Percentiles rank a stretch among this genome's conserved stretches.
Conservation (phyloP, 2,329 filamentous ascomycete species). For the Pseudocercospora pini-densiflorae region DNA sequence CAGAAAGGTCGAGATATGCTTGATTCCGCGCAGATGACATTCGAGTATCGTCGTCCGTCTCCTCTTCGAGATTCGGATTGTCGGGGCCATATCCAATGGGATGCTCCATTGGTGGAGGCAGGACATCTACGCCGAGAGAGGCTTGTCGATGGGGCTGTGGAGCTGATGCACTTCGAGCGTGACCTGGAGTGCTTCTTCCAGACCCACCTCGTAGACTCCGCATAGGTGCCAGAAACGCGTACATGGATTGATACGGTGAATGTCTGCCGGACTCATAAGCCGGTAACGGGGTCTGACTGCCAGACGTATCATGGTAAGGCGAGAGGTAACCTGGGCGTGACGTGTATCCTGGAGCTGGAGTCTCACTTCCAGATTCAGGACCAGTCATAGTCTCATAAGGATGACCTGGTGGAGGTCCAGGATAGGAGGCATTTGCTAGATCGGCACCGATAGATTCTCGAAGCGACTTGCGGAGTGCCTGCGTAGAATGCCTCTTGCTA, state of each 20-base stretch:
- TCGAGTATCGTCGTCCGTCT: not conserved
- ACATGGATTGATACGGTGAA: slow-evolving; percentile 21
- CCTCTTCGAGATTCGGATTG: slow-evolving; percentile 2
- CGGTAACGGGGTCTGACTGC: slow-evolving; percentile 24
- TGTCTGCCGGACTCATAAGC: slow-evolving; percentile 20
- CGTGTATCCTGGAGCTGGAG: slow-evolving; percentile 29
- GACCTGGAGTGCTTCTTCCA: slow-evolving; percentile 8
- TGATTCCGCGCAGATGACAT: not conserved
- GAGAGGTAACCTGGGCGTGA: slow-evolving; percentile 13
- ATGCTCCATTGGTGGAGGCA: slow-evolving; percentile 11
- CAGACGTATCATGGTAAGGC: slow-evolving; percentile 17
- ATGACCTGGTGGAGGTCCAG: slow-evolving; percentile 15
- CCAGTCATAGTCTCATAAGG: slow-evolving; percentile 3
- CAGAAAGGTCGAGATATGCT: slow-evolving; percentile 22
- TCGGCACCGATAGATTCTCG: slow-evolving; percentile 23
- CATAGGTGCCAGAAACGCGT: slow-evolving; percentile 11
- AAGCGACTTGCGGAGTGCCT: slow-evolving; percentile 25
- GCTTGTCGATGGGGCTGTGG: not conserved
- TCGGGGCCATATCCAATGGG: not conserved
- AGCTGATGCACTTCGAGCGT: slow-evolving; percentile 14
- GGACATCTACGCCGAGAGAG: not conserved
- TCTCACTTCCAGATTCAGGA: slow-evolving; percentile 18
- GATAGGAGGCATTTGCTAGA: slow-evolving; percentile 5
- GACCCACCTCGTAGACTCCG: slow-evolving; percentile 6
- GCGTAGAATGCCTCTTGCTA: slow-evolving; percentile 21